These are phyloP conservation scores for Geosmithia flava DNA, from an alignment of 2,329 filamentous ascomycete species.

Conservation along the genomic window DNA sequence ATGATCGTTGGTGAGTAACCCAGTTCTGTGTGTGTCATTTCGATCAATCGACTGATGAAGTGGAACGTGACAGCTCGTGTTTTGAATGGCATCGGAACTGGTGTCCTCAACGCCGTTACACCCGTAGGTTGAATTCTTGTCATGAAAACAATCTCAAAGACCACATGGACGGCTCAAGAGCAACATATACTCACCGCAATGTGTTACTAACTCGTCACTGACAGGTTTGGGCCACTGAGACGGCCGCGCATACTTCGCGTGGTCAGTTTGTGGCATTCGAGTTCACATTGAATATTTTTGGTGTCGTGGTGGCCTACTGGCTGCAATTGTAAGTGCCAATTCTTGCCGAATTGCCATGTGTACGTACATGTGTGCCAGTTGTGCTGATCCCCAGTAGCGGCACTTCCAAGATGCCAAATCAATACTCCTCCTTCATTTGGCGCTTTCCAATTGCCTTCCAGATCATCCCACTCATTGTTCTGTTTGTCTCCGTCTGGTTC, in stretches of 20 bases:
- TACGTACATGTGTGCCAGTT: not conserved
- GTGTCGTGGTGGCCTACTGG: conserved; percentile 51
- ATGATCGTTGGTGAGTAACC: conserved; percentile 49
- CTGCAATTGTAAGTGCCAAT: conserved; percentile 27
- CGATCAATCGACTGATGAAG: not conserved
- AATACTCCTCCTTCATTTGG: conserved; percentile 48
- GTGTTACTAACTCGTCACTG: no score
- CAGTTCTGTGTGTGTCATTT: no score
- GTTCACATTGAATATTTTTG: conserved; percentile 63
- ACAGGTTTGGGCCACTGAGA: conserved; percentile 54
- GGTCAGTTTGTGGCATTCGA: conserved; percentile 61
- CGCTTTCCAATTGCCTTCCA: conserved; percentile 61
- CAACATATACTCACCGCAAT: not conserved
- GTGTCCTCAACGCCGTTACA: conserved; percentile 57
- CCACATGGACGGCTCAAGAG: not conserved
- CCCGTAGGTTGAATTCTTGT: conserved; percentile 36
- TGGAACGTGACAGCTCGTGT: conserved; percentile 9
- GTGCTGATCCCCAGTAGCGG: conserved; percentile 18
- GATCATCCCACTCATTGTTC: conserved; percentile 47
- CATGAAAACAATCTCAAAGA: no score
- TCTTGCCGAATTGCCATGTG: not conserved
- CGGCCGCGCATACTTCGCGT: conserved; percentile 52
- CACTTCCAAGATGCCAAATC: conserved; percentile 46
- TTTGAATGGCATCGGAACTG: conserved; percentile 52
- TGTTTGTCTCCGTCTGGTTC: conserved; percentile 47